These are phyloP conservation scores for Stereocaulon alpinum DNA, from an alignment of 495 filamentous ascomycete species.

Conservation along the genomic window DNA sequence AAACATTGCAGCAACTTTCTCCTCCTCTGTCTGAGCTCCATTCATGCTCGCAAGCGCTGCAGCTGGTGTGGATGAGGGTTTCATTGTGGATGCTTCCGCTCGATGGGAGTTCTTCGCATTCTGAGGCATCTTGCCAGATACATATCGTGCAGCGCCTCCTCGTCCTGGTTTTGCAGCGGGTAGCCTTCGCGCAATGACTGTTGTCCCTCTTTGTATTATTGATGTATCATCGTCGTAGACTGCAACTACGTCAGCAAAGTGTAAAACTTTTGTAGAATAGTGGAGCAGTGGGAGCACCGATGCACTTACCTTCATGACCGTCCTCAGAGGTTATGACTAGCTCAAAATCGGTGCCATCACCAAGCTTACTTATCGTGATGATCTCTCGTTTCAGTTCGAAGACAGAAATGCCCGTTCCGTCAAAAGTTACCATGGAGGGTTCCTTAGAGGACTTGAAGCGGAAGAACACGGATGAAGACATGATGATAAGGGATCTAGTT, in stretches of 20 bases:
- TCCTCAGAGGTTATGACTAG: conserved; percentile 87
- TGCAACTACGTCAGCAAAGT: conserved; percentile 28
- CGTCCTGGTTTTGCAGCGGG: conserved; percentile 71
- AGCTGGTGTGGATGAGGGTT: conserved; percentile 37
- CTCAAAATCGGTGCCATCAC: conserved; percentile 95
- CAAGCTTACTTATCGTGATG: conserved; percentile 84
- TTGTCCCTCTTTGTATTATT: conserved; percentile 87
- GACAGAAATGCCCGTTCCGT: conserved; percentile 95
- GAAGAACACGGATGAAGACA: conserved; percentile 98
- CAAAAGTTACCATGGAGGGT: conserved; percentile 85
- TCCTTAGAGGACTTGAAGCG: conserved; percentile 99
- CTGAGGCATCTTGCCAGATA: conserved; percentile 91
- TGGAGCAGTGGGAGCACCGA: neutral
- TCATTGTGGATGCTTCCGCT: conserved; percentile 49
- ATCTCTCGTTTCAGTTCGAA: conserved; percentile 98
- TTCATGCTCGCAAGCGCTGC: conserved; percentile 51
- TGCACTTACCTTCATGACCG: conserved; percentile 70
- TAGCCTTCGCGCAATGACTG: conserved; percentile 79
- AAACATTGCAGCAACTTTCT: conserved; percentile 83
- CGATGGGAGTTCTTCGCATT: conserved; percentile 74
- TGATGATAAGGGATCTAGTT: conserved; percentile 28
- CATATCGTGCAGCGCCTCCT: conserved; percentile 87
- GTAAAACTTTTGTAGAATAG: neutral
- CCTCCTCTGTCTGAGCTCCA: conserved; percentile 74
- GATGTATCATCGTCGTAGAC: conserved; percentile 96